phyloP scores from a whole-genome alignment of 805 yeast species.

The Candida coquimbonensis region DNA sequence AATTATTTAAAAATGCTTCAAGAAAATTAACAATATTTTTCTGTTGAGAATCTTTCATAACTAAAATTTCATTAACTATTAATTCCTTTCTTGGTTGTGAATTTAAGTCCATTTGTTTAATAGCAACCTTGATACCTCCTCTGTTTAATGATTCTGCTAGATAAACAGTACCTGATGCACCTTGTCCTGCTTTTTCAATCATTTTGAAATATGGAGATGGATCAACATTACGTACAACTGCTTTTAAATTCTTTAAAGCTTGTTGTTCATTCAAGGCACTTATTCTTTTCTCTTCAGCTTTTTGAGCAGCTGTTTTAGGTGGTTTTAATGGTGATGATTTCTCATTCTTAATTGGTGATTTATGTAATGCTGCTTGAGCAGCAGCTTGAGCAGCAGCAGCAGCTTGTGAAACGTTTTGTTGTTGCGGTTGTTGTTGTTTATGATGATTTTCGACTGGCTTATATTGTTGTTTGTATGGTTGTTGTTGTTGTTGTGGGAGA shows the following conservation, averaged over 20 bases:
- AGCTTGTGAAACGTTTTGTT: not conserved
- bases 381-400: constrained; percentile 27
- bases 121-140: constrained; percentile 72
- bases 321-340: constrained; percentile 10
- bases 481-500: constrained; percentile 10
- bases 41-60: constrained; percentile 94
- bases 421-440: not conserved
- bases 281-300: constrained; percentile 43
- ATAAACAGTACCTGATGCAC: constrained; percentile 95
- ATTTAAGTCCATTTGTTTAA: constrained; percentile 89
- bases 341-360: constrained; percentile 10
- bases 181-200: constrained; percentile 89
- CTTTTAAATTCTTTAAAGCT: constrained; percentile 68
- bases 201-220: constrained; percentile 79
- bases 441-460: not conserved
- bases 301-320: constrained; percentile 25
- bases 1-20: constrained; percentile 74
- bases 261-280: constrained; percentile 79
- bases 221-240: constrained; percentile 77
- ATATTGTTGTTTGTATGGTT: not conserved
- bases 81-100: constrained; percentile 92
- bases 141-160: constrained; percentile 61
- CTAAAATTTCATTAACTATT: constrained; percentile 90
- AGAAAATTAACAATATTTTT: constrained; percentile 91
- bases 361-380: constrained; percentile 28